Evolutionary conservation across 2,329 filamentous ascomycete genomes (phyloP), one percentile per base, ranked within the genome.

Genomic region (Apiospora sp.): DNA sequence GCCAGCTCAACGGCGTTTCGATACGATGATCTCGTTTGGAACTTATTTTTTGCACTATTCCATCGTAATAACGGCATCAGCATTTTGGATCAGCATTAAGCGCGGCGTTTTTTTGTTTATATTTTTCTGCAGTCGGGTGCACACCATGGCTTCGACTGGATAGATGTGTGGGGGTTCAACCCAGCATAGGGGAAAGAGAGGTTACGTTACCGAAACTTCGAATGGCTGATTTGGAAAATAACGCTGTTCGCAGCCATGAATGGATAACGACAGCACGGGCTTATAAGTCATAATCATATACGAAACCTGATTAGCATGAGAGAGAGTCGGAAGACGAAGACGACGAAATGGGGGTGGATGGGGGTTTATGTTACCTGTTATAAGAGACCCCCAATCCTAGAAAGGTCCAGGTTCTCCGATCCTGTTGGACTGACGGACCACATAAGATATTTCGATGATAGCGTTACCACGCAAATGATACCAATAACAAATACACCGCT

Each of bases 11-110:
- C 44, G 67, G 68, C 27, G 46, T 70, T 24, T 41, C 48, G 19
- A 58, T 41, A 22, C 48, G 30, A 51, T 51, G 48, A 70, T 58
- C 48, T 44, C 16, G n/a, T 34, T 44, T 46, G 46, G 46, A n/a
- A 54, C 4, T 27, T 19, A 44, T 30, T 27, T 70, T 24, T 46
- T 30, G 37, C 24, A 49, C 34, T 51, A 70, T 58, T 51, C 24
- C 58, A 64, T 41, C 58, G 58, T 41, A 64, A 43, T 70, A 51
- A 51, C n/a, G 37, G 48, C 68, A 70, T 70, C 49, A 70, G 68
- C 68, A 70, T 58, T 48, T 34, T 37, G 48, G 46, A 70, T 51
- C 67, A 70, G 68, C 68, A 70, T 58, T 70, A 41, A 70, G 68
- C 68, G 68, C 48, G 68, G 68, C 68, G 68, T 70, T 70, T 43